Evolutionary conservation across 805 yeast genomes (phyloP).

Genomic region (Candida argentea): DNA sequence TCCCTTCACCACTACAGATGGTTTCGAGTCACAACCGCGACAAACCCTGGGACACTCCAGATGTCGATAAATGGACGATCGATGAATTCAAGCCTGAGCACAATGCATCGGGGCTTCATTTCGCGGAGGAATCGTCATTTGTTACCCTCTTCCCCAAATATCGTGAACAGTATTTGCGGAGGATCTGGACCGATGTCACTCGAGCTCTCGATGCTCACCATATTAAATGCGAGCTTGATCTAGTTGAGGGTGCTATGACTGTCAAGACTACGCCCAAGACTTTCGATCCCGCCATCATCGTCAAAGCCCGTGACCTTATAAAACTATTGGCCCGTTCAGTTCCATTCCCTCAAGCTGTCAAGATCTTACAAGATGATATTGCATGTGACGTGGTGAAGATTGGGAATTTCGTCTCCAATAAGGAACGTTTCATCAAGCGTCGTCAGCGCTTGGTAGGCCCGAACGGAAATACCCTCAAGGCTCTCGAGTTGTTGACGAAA

Average conservation of each 20-base stretch:
- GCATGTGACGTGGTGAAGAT: conserved; percentile 96
- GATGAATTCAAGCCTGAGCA: conserved; percentile 89
- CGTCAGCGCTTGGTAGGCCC: conserved; percentile 97
- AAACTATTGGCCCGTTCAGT: conserved; percentile 92
- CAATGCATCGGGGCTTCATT: conserved; percentile 75
- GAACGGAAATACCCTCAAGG: conserved; percentile 91
- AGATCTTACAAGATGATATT: conserved; percentile 80
- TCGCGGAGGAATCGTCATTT: conserved; percentile 92
- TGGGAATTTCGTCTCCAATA: conserved; percentile 79
- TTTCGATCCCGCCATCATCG: conserved; percentile 85
- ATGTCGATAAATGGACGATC: conserved; percentile 84
- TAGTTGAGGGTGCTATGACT: conserved; percentile 96
- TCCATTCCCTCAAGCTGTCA: conserved; percentile 93
- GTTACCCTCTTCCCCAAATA: conserved; percentile 95
- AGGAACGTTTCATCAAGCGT: conserved; percentile 89
- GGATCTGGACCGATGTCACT: conserved; percentile 91
- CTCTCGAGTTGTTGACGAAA: conserved; percentile 87
- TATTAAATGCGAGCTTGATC: conserved; percentile 73
- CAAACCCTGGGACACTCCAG: conserved; percentile 97
- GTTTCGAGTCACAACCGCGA: conserved; percentile 89
- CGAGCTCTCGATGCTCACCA: conserved; percentile 62
- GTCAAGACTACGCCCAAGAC: conserved; percentile 94
- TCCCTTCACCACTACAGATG: too few species aligned
- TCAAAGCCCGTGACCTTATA: conserved; percentile 91
- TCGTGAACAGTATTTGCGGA: conserved; percentile 81